Conservation (phyloP, 2,329 filamentous ascomycete genomes). For the Fusarium sacchari region DNA sequence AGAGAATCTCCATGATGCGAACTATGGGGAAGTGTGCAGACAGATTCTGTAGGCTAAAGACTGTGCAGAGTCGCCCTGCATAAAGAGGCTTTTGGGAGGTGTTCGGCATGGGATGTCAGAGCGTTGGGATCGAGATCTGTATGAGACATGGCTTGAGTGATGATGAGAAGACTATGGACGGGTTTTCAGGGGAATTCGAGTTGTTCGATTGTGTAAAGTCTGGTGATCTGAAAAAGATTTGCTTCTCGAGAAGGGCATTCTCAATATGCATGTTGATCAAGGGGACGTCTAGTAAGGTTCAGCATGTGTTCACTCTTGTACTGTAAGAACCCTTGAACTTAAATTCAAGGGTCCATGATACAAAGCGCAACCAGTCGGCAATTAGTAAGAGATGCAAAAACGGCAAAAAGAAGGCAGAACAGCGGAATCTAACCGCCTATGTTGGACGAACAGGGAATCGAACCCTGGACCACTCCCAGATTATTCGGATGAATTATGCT, state of each 20-base stretch:
- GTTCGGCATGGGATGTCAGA: background rate
- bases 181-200: background rate
- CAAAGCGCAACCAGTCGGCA: background rate
- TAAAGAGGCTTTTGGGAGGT: conserved; percentile 6
- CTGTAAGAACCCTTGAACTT: background rate
- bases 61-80: conserved; percentile 21
- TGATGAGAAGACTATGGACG: background rate
- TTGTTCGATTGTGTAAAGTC: background rate
- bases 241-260: background rate
- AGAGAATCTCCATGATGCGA: background rate
- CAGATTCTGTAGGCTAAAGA: conserved; percentile 3
- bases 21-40: conserved; percentile 20
- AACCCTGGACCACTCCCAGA: conserved; percentile 49
- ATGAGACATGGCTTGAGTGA: background rate
- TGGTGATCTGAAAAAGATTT: background rate
- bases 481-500: conserved; percentile 41
- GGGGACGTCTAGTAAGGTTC: background rate
- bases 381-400: background rate
- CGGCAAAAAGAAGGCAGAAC: conserved; percentile 25
- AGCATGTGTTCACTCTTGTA: background rate
- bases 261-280: background rate
- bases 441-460: conserved; percentile 49
- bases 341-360: background rate
- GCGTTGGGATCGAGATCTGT: conserved; percentile 18
- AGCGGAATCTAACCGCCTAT: conserved; percentile 37